Evolutionary conservation across 1,284 basidiomycete genomes (phyloP).

Genomic region (Cystobasidium sp.): DNA sequence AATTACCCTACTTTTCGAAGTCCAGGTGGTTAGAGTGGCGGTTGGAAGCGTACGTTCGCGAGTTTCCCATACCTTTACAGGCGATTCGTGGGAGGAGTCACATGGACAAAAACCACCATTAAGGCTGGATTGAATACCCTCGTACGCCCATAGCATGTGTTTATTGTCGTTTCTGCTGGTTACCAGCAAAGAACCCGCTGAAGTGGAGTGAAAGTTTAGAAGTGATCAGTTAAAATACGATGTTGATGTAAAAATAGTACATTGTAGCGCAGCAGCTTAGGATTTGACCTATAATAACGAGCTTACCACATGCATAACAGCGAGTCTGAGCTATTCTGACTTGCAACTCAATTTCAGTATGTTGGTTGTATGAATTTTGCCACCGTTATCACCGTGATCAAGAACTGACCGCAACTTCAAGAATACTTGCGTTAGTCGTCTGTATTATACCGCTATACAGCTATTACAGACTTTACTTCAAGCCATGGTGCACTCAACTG

Average conservation of each 20-base stretch:
- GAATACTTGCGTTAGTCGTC: not conserved
- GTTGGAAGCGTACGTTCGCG: not conserved
- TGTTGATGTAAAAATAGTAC: no score
- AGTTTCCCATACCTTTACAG: not conserved
- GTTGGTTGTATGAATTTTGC: not conserved
- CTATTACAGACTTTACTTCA: not conserved
- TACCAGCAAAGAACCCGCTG: no score
- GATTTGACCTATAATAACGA: no score
- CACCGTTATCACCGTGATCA: slow-evolving; percentile 4
- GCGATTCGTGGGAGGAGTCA: not conserved
- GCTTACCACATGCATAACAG: no score
- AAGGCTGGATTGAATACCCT: not conserved
- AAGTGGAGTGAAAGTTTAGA: no score
- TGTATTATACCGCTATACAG: not conserved
- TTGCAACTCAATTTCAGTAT: no score
- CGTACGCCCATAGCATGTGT: not conserved
- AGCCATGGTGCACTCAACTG: slow-evolving; percentile 39
- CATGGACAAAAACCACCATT: not conserved
- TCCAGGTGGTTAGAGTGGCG: not conserved
- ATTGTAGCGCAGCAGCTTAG: no score
- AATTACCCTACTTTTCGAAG: not conserved
- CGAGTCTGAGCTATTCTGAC: no score
- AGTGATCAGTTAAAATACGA: no score
- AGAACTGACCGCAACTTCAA: not conserved
- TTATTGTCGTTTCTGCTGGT: no score